Conservation (phyloP, 257 asterid genomes). For the Solanum bulbocastanum region DNA sequence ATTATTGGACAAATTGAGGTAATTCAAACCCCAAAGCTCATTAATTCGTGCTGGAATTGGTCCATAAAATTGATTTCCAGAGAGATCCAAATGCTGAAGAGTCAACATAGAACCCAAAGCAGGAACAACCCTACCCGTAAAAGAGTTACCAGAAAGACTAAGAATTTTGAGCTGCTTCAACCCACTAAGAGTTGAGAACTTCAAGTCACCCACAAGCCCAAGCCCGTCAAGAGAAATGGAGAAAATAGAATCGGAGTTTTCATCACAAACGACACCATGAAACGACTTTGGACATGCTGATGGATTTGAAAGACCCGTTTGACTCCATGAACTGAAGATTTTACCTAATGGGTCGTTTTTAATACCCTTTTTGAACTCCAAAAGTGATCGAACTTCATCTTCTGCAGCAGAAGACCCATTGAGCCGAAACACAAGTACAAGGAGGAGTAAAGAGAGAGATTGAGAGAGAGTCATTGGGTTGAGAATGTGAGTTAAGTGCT, state of each 20-base stretch:
- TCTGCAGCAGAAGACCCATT: conserved; percentile 22
- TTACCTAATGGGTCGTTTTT: conserved; percentile 49
- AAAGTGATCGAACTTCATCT: conserved; percentile 60
- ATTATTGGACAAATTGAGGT: conserved; percentile 53
- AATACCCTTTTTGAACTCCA: conserved; percentile 77
- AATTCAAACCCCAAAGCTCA: conserved; percentile 58
- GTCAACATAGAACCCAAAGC: conserved; percentile 49
- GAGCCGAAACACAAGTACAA: conserved; percentile 15
- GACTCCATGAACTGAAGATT: conserved; percentile 51
- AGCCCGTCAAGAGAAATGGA: conserved; percentile 56
- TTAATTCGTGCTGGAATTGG: conserved; percentile 58
- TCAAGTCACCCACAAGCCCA: conserved; percentile 54
- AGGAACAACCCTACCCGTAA: conserved; percentile 81
- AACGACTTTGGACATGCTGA: conserved; percentile 46
- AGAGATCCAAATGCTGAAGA: conserved; percentile 69
- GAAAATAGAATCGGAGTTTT: conserved; percentile 18
- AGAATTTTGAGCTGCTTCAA: conserved; percentile 45
- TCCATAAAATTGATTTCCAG: conserved; percentile 60
- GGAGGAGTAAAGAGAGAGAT: conserved; percentile 4
- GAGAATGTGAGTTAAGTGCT: conserved; percentile 6
- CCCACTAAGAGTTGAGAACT: conserved; percentile 54
- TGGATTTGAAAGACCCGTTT: conserved; percentile 15
- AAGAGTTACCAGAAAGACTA: conserved; percentile 57
- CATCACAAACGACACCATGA: conserved; percentile 60
- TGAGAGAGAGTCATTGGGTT: not conserved